Percentiles rank a stretch among this genome's conserved stretches.
phyloP scores from a whole-genome alignment of 228 moss, liverwort and hornwort species.

The Sphagnum fallax region DNA sequence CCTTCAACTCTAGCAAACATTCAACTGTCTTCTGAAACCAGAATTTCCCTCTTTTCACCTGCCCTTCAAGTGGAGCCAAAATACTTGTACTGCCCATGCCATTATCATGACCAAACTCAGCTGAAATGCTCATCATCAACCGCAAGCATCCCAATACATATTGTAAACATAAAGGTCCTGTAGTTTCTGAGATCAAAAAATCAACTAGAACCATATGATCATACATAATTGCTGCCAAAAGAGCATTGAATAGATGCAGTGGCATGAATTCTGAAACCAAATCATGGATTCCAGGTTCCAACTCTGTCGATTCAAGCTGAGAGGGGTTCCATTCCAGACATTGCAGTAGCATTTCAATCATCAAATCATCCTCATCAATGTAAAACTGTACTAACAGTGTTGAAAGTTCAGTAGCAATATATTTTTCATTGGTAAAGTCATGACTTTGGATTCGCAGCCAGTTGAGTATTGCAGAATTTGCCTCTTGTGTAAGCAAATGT shows the following conservation, averaged over 20 bases:
- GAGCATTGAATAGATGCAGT: slow-evolving; percentile 28
- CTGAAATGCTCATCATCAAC: slow-evolving; percentile 16
- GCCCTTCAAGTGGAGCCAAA: slow-evolving; percentile 1
- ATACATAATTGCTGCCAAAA: slow-evolving; percentile 22
- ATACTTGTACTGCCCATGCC: background rate
- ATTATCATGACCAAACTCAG: slow-evolving; percentile 5
- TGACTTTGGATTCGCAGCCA: slow-evolving; percentile 33
- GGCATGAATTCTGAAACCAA: slow-evolving; percentile 26
- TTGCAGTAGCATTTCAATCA: slow-evolving; percentile 35
- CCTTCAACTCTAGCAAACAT: slow-evolving; percentile 39
- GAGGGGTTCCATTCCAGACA: slow-evolving; percentile 16
- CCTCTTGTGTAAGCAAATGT: background rate
- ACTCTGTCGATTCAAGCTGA: slow-evolving; percentile 8
- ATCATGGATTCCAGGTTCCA: slow-evolving; percentile 1
- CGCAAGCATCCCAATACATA: slow-evolving; percentile 38
- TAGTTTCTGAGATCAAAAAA: slow-evolving; percentile 37
- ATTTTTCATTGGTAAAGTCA: slow-evolving; percentile 5
- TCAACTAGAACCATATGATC: slow-evolving; percentile 44
- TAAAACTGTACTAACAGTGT: slow-evolving; percentile 23
- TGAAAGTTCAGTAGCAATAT: slow-evolving; percentile 15
- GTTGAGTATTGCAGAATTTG: slow-evolving; percentile 19
- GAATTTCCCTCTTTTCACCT: slow-evolving; percentile 1
- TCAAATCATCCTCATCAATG: slow-evolving; percentile 42
- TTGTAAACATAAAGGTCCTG: slow-evolving; percentile 32
- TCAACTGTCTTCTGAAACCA: slow-evolving; percentile 11